Evolutionary conservation across 257 asterid genomes (phyloP).

Genomic region (Echites panduratus): DNA sequence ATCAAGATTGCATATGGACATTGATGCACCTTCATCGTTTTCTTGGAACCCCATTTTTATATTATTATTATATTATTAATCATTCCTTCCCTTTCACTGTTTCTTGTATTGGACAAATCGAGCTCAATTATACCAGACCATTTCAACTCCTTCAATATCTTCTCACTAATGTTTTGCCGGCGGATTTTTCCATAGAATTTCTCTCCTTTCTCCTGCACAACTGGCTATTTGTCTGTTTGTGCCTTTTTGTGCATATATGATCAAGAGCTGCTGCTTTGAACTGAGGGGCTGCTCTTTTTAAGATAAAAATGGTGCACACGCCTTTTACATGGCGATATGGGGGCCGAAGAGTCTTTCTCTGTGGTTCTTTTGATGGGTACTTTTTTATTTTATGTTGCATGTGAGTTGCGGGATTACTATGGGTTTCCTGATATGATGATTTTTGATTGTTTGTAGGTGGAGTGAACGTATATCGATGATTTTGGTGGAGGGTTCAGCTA

Average conservation of each 20-base stretch:
- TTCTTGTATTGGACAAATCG: conserved; percentile 19
- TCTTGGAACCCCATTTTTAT: background rate
- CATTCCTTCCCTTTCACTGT: conserved; percentile 12
- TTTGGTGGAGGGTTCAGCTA: conserved; percentile 45
- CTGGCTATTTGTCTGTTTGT: background rate
- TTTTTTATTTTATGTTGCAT: background rate
- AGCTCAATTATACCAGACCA: conserved; percentile 4
- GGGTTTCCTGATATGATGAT: background rate
- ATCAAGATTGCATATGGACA: background rate
- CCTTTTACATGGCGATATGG: conserved; percentile 70
- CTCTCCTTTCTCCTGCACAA: background rate
- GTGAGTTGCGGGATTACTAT: background rate
- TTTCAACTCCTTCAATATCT: background rate
- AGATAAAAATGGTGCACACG: conserved; percentile 44
- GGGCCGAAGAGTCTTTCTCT: conserved; percentile 48
- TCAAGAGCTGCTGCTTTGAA: background rate
- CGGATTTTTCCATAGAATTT: conserved; percentile 8
- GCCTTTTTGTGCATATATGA: background rate
- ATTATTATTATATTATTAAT: background rate
- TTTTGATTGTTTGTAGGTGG: conserved; percentile 41
- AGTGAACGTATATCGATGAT: conserved; percentile 41
- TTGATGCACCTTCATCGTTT: background rate
- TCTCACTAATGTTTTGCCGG: conserved; percentile 9
- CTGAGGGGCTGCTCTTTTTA: conserved; percentile 15
- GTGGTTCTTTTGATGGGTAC: conserved; percentile 63